phyloP scores from a whole-genome alignment of 371 early-diverging fungal species.

The Rhizopus sp. region DNA sequence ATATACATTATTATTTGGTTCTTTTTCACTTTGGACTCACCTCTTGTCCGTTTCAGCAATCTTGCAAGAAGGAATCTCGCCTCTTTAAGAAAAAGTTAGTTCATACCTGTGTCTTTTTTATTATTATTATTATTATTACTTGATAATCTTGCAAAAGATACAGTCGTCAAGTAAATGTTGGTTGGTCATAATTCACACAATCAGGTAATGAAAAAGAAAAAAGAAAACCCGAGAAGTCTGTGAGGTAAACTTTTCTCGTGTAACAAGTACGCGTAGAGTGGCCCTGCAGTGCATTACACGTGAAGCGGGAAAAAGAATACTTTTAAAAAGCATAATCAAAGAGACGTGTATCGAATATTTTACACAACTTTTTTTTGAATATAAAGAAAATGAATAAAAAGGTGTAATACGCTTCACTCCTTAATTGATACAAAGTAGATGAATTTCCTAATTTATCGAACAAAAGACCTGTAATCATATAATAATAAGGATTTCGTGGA shows the following conservation, averaged over 20 bases:
- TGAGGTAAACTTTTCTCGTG: too few species aligned
- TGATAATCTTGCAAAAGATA: slow-evolving; percentile 91
- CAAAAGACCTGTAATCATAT: slow-evolving; percentile 15
- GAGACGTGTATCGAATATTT: too few species aligned
- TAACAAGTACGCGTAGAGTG: too few species aligned
- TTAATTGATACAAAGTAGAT: too few species aligned
- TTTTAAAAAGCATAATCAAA: too few species aligned
- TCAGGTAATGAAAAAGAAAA: neutral
- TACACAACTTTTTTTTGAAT: too few species aligned
- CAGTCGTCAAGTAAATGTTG: slow-evolving; percentile 59
- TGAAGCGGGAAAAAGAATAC: too few species aligned
- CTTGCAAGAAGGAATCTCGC: slow-evolving; percentile 84
- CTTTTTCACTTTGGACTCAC: slow-evolving; percentile 27
- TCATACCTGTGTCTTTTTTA: neutral
- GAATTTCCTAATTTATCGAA: slow-evolving; percentile 22
- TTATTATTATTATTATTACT: slow-evolving; percentile 20
- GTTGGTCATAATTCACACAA: slow-evolving; percentile 12
- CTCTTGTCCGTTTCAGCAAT: slow-evolving; percentile 82
- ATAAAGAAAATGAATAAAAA: too few species aligned
- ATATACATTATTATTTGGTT: neutral
- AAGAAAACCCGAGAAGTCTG: neutral
- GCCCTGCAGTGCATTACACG: too few species aligned
- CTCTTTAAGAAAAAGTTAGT: slow-evolving; percentile 34
- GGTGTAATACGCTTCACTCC: too few species aligned
- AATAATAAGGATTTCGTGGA: neutral